Base-by-base conservation (phyloP, 2,329 filamentous ascomycete genomes). In the Aspergillus sp. region DNA sequence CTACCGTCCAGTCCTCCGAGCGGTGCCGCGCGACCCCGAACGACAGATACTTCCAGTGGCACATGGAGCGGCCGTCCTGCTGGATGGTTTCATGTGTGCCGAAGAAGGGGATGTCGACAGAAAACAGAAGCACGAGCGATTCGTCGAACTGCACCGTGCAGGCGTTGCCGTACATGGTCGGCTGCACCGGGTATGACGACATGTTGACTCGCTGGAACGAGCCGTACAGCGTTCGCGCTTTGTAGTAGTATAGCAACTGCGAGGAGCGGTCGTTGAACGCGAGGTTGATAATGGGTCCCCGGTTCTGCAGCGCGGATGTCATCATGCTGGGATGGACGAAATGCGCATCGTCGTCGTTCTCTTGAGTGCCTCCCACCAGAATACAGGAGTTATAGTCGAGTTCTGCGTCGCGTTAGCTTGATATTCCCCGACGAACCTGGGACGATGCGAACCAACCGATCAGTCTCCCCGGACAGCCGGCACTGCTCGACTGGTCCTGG, bases 21-120 rank as follows among this genome's bases (percentile, higher is more conserved):
- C 62, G 65, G 47, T 72, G 65, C 9, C 60, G 70, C 2, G 69
- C 68, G 14, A 70, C 66, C 16, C 71, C 73, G 17, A 74, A 62
- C 14, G 71, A 53, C n/a, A 75, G 69, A 41, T 75, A 74, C 51
- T 63, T 65, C 69, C 70, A 73, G 44, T 67, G 63, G 55, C 73
- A 74, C 10, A 58, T 50, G 19, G 55, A 53, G 47, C 41, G 44
- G 16, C 42, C 51, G 24, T 52, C 38, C 16, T 45, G 45, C 16
- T 22, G 45, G 17, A 48, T 52, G 4, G 62, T 60, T 2, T 60
- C 50, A 51, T 75, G 73, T 0, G 65, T 71, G 17, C 62, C 65
- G 55, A 65, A 75, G 52, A 76, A 75, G 1, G 73, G 73, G 8
- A 73, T 68, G 6, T 54, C 70, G 22, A 75, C 68, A 2, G 65